phyloP scores from a whole-genome alignment of 805 yeast species.

The Candida cerambycidarum region DNA sequence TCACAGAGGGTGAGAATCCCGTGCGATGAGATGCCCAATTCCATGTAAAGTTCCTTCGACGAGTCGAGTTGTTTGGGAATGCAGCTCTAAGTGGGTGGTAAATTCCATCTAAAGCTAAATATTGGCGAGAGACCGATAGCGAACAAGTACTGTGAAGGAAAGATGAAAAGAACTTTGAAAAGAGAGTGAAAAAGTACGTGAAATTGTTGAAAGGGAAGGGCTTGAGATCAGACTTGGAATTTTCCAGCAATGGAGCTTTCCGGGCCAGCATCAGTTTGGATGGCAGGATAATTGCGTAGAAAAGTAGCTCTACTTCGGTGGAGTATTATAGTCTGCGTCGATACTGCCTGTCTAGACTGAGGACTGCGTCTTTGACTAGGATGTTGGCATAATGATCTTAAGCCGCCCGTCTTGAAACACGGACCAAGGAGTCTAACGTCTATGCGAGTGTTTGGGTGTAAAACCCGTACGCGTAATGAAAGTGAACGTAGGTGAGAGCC shows the following conservation, averaged over 20 bases:
- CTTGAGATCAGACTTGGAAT: slow-evolving; percentile 39
- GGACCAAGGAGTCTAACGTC: slow-evolving; percentile 45
- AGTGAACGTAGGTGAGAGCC: slow-evolving; percentile 39
- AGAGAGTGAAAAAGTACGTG: slow-evolving; percentile 47
- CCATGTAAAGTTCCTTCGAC: slow-evolving; percentile 26
- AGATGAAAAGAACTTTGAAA: slow-evolving; percentile 46
- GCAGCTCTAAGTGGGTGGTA: slow-evolving; percentile 41
- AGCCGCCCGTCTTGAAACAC: slow-evolving; percentile 39
- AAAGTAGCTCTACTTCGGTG: slow-evolving; percentile 29
- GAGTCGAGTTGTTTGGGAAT: slow-evolving; percentile 42
- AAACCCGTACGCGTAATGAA: slow-evolving; percentile 42
- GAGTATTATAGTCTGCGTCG: slow-evolving; percentile 26
- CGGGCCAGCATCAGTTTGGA: slow-evolving; percentile 36
- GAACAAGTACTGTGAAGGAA: slow-evolving; percentile 48
- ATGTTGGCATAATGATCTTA: slow-evolving; percentile 25
- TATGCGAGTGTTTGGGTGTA: slow-evolving; percentile 42
- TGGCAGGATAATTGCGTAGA: slow-evolving; percentile 29
- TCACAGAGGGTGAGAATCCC: slow-evolving; percentile 46
- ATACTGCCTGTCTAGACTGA: slow-evolving; percentile 24
- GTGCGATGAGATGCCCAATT: slow-evolving; percentile 27
- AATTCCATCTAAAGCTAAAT: slow-evolving; percentile 38
- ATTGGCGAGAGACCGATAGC: slow-evolving; percentile 50
- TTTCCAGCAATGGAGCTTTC: slow-evolving; percentile 9
- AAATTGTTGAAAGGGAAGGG: slow-evolving; percentile 47
- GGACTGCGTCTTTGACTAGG: slow-evolving; percentile 38